Conservation (phyloP, 1,139 yeast species). For the Pichia kudriavzevii region DNA sequence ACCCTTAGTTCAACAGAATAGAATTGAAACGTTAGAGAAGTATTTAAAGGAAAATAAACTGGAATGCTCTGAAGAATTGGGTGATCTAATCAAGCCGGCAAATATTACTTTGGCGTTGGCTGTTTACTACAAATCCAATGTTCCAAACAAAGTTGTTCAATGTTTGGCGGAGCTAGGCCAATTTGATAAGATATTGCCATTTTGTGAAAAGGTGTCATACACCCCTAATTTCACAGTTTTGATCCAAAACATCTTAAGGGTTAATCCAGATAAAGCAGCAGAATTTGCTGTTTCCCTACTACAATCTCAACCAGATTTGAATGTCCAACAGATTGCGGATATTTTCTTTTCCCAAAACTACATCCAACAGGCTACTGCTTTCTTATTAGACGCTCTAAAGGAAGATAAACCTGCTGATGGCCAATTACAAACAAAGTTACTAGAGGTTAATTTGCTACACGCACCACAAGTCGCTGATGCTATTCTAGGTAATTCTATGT, state of each 20-base stretch:
- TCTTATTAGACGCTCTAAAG: constrained; percentile 89
- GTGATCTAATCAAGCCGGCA: constrained; percentile 87
- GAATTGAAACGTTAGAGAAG: constrained; percentile 88
- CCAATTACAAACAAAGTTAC: constrained; percentile 86
- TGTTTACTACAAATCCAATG: constrained; percentile 79
- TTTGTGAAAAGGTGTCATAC: constrained; percentile 82
- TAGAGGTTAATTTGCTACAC: constrained; percentile 86
- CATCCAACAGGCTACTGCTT: constrained; percentile 98
- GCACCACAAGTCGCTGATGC: constrained; percentile 99
- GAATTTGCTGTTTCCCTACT: constrained; percentile 90
- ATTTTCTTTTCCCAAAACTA: constrained; percentile 91
- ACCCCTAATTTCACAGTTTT: constrained; percentile 86
- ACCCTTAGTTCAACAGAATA: constrained; percentile 93
- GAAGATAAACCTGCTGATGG: constrained; percentile 94
- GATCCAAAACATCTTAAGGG: constrained; percentile 84
- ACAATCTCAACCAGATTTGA: constrained; percentile 55
- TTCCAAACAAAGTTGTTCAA: constrained; percentile 84
- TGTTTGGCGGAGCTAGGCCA: constrained; percentile 94
- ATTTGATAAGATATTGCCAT: constrained; percentile 91
- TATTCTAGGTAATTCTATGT: constrained; percentile 90
- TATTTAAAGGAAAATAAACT: constrained; percentile 95
- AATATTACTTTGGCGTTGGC: constrained; percentile 85
- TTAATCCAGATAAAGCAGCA: constrained; percentile 96
- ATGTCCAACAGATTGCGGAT: constrained; percentile 84
- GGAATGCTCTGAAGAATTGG: constrained; percentile 90